These are phyloP conservation scores for Nicotiana sylvestris DNA, from an alignment of 257 asterid genomes.

Conservation along the genomic window DNA sequence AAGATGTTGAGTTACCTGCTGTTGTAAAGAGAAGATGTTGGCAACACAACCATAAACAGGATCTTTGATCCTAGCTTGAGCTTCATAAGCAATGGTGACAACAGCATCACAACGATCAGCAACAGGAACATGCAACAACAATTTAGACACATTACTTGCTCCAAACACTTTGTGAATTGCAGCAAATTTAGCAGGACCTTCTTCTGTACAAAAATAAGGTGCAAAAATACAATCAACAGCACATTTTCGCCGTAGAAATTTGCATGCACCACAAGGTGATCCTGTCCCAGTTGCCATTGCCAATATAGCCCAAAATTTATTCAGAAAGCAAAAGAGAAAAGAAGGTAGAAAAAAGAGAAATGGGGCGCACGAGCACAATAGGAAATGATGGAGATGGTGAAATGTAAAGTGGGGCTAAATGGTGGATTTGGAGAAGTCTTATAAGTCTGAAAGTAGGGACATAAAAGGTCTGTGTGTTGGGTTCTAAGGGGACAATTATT, in stretches of 20 bases:
- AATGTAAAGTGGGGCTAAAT: conserved; percentile 23
- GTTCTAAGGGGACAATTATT: conserved; percentile 46
- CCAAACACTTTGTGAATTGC: conserved; percentile 99
- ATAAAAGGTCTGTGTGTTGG: conserved; percentile 57
- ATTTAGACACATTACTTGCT: conserved; percentile 84
- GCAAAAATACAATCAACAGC: conserved; percentile 75
- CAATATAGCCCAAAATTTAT: no score
- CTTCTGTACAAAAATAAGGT: conserved; percentile 79
- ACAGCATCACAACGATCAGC: conserved; percentile 78
- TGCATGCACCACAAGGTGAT: conserved; percentile 72
- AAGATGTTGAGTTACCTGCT: conserved; percentile 33
- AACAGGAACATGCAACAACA: conserved; percentile 58
- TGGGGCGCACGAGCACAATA: conserved; percentile 11
- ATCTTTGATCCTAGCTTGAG: conserved; percentile 78
- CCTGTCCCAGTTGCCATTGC: no score
- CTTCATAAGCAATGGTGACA: conserved; percentile 81
- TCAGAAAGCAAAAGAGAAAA: no score
- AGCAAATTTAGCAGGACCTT: conserved; percentile 74
- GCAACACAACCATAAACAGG: conserved; percentile 91
- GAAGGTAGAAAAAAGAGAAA: neutral
- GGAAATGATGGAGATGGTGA: conserved; percentile 6
- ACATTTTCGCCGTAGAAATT: conserved; percentile 82
- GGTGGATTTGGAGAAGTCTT: conserved; percentile 15
- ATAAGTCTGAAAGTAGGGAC: conserved; percentile 31
- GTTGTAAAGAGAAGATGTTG: conserved; percentile 72